phyloP scores from a whole-genome alignment of 2,329 filamentous ascomycete species.

The Neospermospora avenae region DNA sequence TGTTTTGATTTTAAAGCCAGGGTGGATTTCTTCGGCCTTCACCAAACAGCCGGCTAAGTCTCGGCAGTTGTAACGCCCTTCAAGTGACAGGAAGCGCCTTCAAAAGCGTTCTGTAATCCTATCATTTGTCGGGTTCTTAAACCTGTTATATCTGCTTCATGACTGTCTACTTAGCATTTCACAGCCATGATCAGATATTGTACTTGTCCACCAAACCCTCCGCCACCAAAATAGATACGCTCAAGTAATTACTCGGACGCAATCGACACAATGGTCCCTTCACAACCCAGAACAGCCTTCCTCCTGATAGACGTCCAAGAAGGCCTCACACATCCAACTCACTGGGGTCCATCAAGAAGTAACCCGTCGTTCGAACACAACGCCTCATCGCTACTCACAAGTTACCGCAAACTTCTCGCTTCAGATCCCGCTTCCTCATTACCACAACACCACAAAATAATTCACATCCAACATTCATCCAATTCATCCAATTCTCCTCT shows the following conservation, averaged over 20 bases:
- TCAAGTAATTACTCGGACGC: neutral
- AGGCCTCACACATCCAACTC: constrained; percentile 39
- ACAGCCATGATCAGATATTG: neutral
- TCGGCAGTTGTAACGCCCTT: neutral
- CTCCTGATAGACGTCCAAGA: constrained; percentile 48
- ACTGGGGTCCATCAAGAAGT: constrained; percentile 42
- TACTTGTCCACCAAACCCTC: neutral
- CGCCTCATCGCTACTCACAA: constrained; percentile 37
- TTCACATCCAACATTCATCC: constrained; percentile 46
- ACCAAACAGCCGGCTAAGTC: neutral
- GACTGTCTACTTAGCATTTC: neutral
- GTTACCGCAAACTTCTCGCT: constrained; percentile 40
- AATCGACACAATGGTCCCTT: neutral
- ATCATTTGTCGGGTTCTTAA: neutral
- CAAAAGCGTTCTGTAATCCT: neutral
- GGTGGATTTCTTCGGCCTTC: no score
- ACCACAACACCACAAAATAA: constrained; percentile 34
- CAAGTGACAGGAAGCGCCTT: neutral
- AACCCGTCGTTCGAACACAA: constrained; percentile 45
- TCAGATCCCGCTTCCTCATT: constrained; percentile 38
- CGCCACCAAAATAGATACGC: neutral
- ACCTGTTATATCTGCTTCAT: neutral
- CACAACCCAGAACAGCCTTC: constrained; percentile 37
- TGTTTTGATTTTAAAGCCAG: no score
- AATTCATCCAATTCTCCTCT: constrained; percentile 36